Percentiles rank a stretch among this genome's conserved stretches.
phyloP scores from a whole-genome alignment of 345 rosid species.

The Geranium brycei region DNA sequence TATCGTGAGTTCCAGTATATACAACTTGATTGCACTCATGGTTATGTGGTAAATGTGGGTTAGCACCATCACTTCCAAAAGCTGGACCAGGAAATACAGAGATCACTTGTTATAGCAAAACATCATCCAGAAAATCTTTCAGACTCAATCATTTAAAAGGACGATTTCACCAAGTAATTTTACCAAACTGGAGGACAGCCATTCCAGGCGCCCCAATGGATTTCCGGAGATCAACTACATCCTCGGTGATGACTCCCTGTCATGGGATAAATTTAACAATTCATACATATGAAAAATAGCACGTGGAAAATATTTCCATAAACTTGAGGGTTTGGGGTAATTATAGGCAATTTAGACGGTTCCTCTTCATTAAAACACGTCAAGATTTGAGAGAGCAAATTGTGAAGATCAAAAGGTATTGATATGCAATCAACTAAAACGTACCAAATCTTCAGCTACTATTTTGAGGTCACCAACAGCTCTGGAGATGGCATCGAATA shows the following conservation, averaged over 20 bases:
- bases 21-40: slow-evolving; percentile 85
- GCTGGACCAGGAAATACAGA: slow-evolving; percentile 28
- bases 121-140: slow-evolving; percentile 3
- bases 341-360: neutral
- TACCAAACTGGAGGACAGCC: slow-evolving; percentile 98
- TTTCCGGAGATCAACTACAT: slow-evolving; percentile 75
- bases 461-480: slow-evolving; percentile 62
- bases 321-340: no score
- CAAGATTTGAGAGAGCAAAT: neutral
- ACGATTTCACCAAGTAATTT: neutral
- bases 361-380: neutral
- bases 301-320: neutral
- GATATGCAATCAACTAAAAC: slow-evolving; percentile 16
- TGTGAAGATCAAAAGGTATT: no score
- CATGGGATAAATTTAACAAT: neutral
- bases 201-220: slow-evolving; percentile 95
- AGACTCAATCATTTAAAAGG: neutral
- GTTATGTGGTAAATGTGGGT: slow-evolving; percentile 93
- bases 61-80: slow-evolving; percentile 67
- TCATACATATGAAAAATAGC: neutral
- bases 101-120: neutral
- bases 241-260: slow-evolving; percentile 93
- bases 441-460: slow-evolving; percentile 92
- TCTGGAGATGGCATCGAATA: slow-evolving; percentile 64
- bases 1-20: slow-evolving; percentile 96